These are phyloP conservation scores for Olyra latifolia DNA, from an alignment of 176 grass and related monocot genomes.

Conservation along the genomic window DNA sequence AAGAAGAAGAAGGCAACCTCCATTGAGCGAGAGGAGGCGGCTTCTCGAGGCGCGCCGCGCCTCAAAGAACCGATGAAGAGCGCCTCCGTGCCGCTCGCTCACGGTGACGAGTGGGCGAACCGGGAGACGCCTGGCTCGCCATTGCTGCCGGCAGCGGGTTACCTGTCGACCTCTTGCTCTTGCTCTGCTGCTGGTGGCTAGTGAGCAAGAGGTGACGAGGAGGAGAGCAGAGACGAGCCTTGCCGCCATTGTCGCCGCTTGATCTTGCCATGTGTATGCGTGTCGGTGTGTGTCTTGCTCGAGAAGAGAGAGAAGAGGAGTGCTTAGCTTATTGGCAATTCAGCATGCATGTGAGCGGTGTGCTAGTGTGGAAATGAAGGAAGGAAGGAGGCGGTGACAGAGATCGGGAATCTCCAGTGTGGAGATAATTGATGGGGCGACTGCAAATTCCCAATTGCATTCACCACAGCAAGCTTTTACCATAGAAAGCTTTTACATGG, in stretches of 20 bases:
- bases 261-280: neutral
- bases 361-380: too few species aligned
- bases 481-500: too few species aligned
- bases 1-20: constrained; percentile 44
- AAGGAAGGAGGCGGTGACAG: neutral
- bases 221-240: neutral
- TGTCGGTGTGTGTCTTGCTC: neutral
- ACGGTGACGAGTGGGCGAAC: constrained; percentile 52
- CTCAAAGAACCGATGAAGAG: constrained; percentile 89
- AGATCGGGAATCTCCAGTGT: neutral
- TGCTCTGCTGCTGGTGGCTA: too few species aligned
- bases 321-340: neutral
- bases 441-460: neutral
- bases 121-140: constrained; percentile 42
- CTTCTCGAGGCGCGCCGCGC: constrained; percentile 45
- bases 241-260: neutral
- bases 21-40: constrained; percentile 85
- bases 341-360: neutral
- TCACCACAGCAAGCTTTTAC: too few species aligned
- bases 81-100: constrained; percentile 46
- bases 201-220: neutral
- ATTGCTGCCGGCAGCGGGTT: constrained; percentile 44
- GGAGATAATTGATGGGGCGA: neutral
- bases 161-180: constrained; percentile 48
- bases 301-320: neutral